A percentile compares a stretch with the other conserved stretches of the same genome.
Evolutionary conservation across 1,284 basidiomycete genomes (phyloP).

Genomic region (Ustilago crameri): DNA sequence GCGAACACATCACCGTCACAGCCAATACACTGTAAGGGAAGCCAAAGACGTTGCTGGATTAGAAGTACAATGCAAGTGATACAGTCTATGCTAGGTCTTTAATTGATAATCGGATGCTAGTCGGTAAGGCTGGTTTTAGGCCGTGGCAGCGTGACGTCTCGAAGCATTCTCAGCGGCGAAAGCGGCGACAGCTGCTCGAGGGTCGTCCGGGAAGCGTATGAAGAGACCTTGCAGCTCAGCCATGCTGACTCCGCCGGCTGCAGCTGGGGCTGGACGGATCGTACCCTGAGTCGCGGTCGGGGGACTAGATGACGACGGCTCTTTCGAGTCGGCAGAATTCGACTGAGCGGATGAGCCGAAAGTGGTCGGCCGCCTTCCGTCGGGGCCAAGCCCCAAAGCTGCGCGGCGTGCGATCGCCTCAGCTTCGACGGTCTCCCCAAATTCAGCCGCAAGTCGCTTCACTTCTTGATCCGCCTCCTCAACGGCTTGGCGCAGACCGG

Average conservation of each 20-base stretch:
- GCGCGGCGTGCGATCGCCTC: slow-evolving; percentile 33
- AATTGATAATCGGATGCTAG: not conserved
- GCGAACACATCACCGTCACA: too few relatives aligned
- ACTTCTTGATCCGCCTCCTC: slow-evolving; percentile 35
- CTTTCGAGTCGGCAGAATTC: not conserved
- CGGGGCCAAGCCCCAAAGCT: slow-evolving; percentile 41
- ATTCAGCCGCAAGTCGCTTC: slow-evolving; percentile 24
- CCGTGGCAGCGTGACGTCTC: slow-evolving; percentile 5
- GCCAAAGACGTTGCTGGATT: too few relatives aligned
- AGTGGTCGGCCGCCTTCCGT: slow-evolving; percentile 16
- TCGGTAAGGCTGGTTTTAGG: not conserved
- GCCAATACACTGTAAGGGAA: too few relatives aligned
- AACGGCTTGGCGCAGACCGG: slow-evolving; percentile 25
- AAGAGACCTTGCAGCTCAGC: slow-evolving; percentile 67
- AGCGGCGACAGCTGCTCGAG: slow-evolving; percentile 54
- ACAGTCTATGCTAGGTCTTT: not conserved
- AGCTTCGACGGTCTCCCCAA: slow-evolving; percentile 36
- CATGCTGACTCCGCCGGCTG: slow-evolving; percentile 67
- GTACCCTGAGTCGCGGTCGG: slow-evolving; percentile 10
- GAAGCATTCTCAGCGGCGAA: slow-evolving; percentile 33
- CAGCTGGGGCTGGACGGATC: slow-evolving; percentile 43
- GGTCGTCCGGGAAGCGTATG: slow-evolving; percentile 64
- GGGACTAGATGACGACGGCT: not conserved
- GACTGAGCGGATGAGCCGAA: slow-evolving; percentile 1
- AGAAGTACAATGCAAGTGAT: not conserved